Base-by-base conservation (phyloP, 495 filamentous ascomycete species). In the Aspergillus bridgeri region DNA sequence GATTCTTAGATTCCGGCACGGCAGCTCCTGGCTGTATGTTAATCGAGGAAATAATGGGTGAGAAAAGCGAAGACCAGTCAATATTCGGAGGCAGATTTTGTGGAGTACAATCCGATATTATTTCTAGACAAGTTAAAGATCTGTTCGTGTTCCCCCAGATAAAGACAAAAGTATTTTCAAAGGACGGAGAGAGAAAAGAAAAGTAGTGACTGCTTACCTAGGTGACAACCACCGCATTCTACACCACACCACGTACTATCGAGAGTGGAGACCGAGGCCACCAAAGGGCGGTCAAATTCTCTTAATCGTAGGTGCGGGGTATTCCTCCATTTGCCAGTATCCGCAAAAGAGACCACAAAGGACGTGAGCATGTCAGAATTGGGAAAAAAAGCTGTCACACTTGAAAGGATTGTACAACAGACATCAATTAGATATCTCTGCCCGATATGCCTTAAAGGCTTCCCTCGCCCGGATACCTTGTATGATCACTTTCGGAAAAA, bases 101-200 rank as follows among this genome's bases (percentile, higher is more conserved):
- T 51, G 23, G 48, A 51, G 23, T 51, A 51, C 4, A 51, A 51
- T 51, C 48, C 11, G 13, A 51, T 51, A 51, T n/a, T 51, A 51
- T 25, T 51, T 51, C 48, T 51, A 33, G 9, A 51, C 27, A 51
- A n/a, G 48, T n/a, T 51, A 38, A 29, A 51, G 1, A 51, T 27
- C 48, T 29, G 48, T 51, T 51, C 24, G 48, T 33, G 20, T 53
- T 7, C 27, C 5, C 27, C 27, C 5, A 29, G 27, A 29, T 29
- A 29, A 6, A 6, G 27, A 6, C 27, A 29, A 6, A 29, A 29
- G 5, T 29, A 29, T 29, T 29, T 29, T 3, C 27, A 29, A 29
- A 29, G 27, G 27, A 6, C 3, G 27, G 5, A 29, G 5, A 29
- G 27, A 29, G 27, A 29, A 3, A 29, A 29, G 27, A 29, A n/a